Base-by-base conservation (phyloP, 177 flowering plant genomes). In the Vitis hybrid region DNA sequence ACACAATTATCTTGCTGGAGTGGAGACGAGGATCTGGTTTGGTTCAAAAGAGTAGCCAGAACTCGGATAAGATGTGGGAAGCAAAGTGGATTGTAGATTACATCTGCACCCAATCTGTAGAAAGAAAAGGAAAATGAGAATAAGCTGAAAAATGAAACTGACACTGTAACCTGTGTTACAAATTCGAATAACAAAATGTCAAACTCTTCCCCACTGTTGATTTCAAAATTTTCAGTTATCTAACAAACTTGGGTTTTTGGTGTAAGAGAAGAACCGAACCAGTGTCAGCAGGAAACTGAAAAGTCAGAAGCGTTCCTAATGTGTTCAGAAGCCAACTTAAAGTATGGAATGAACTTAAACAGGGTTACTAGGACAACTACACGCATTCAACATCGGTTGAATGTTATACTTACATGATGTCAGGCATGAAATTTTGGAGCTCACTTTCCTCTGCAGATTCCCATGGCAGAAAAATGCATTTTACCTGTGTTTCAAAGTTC, bases 21-120 rank as follows among this genome's bases (percentile, higher is more conserved):
- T 56, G 52, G 48, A 1, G 67, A 60, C 4, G n/a, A n/a, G 34
- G 76, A 54, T 48, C 64, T 78, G 54, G 13, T 72, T 63, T 52
- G 78, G 49, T 80, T 76, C 80, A 93, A 68, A 62, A 93, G 91
- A 74, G 78, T 72, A 51, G 80, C 65, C 32, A 95, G 89, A 14
- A 91, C 82, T 57, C 81, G 87, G 73, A 91, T 78, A 64, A 95
- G 97, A 80, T 90, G 87, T 1, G 97, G 95, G 60, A 95, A 83
- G 75, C 94, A 90, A 19, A 74, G 60, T 8, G 97, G 98, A 77
- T 95, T 86, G 73, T 95, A 95, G 18, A 93, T 87, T 13, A 95
- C 87, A 82, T 95, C 99, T 68, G 99, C 99, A 67, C 95, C 99
- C 83, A 93, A 81, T 68, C 99, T 95, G 87, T n/a, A 40, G 51